Evolutionary conservation across 1,284 basidiomycete genomes (phyloP), one percentile per base, ranked within the genome.

Genomic region (Papiliotrema fonsecae): DNA sequence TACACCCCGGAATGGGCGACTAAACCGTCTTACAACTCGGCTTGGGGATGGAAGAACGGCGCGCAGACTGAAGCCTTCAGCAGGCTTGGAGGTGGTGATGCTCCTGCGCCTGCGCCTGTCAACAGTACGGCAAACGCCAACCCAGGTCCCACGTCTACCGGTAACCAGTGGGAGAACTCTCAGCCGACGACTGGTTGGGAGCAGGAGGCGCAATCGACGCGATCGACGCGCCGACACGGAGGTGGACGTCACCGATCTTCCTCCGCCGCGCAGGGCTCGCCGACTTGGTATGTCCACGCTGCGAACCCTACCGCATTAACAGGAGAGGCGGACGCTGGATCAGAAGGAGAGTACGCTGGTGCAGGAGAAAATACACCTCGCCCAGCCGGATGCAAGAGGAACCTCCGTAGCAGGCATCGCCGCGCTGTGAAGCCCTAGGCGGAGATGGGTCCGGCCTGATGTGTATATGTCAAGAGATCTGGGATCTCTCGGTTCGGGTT

Each of bases 21-120:
- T 24, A 41, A 45, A 35, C 52, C 52, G 5, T 38, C 47, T 2
- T 54, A 54, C 52, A 54, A 54, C 48, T 28, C 39, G n/a, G 28
- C 30, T 4, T 50, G 36, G 9, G 52, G 52, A 5, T 54, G 48
- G 47, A 32, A 38, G 21, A 50, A 49, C 26, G 52, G 52, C 11
- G 52, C 52, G 2, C 52, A 54, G 34, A 44, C 32, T 6, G 32
- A 22, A 2, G 52, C 52, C 7, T 54, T 54, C 30, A 45, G 39
- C 9, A 40, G 9, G 14, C n/a, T n/a, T 4, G 26, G 25, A 16
- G 40, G 40, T 19, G 18, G 18, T 19, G 35, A 7, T 11, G 21
- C 35, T 7, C 7, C 18, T 19, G 9, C 10, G 18, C 9, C 11
- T 37, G 35, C 13, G 7, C 13, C 9, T 9, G 35, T 7, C 35